Conservation (phyloP, 106 monocot species). For the Iris macrosiphon region DNA sequence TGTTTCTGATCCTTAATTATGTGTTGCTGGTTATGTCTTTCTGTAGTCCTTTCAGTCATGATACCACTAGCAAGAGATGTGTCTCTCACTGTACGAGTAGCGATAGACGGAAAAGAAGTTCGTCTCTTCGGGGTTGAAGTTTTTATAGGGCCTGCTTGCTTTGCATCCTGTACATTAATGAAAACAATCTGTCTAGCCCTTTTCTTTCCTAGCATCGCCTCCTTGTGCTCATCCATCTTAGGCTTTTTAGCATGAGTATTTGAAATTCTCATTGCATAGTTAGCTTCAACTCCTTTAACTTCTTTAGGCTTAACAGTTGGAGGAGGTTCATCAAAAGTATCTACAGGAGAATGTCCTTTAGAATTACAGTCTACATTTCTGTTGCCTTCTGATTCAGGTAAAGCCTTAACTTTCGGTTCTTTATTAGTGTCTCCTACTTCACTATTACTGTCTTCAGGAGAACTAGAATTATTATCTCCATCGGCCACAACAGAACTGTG, state of each 20-base stretch:
- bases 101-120: conserved; percentile 53
- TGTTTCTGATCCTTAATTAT: conserved; percentile 58
- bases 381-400: conserved; percentile 16
- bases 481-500: conserved; percentile 10
- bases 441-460: conserved; percentile 15
- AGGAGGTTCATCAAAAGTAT: conserved; percentile 29
- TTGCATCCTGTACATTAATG: conserved; percentile 84
- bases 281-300: conserved; percentile 74
- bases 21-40: conserved; percentile 27
- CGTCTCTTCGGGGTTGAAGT: conserved; percentile 69
- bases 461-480: conserved; percentile 15
- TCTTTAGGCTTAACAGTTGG: conserved; percentile 40
- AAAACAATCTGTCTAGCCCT: conserved; percentile 76
- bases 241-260: conserved; percentile 60
- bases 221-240: conserved; percentile 85
- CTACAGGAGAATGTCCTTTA: conserved; percentile 30
- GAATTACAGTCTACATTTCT: conserved; percentile 29
- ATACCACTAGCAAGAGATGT: conserved; percentile 21
- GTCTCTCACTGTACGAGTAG: conserved; percentile 63
- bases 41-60: conserved; percentile 11
- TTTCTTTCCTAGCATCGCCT: conserved; percentile 86
- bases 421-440: conserved; percentile 16
- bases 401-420: conserved; percentile 10
- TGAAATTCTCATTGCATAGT: conserved; percentile 65
- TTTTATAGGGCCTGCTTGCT: conserved; percentile 71